Conservation (phyloP, 2,329 filamentous ascomycete species). For the Trichoderma simmonsii region DNA sequence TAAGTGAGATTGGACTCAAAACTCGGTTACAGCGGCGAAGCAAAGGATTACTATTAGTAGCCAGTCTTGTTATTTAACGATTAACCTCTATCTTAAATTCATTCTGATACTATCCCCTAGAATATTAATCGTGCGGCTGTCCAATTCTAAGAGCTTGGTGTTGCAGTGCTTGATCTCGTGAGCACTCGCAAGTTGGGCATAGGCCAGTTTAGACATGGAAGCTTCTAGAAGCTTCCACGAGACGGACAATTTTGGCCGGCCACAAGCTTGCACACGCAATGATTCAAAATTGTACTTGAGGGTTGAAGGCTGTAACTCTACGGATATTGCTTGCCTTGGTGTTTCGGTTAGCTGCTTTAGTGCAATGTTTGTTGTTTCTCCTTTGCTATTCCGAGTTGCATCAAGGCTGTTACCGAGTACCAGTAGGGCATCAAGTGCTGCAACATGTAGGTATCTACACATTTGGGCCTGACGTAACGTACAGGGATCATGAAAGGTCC, state of each 20-base stretch:
- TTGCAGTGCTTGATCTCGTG: neutral
- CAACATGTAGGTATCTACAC: neutral
- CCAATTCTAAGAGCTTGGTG: neutral
- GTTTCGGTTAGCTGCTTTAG: neutral
- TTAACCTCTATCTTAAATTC: neutral
- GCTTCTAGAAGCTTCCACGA: constrained; percentile 34
- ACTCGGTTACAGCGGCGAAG: neutral
- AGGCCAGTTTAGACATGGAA: constrained; percentile 23
- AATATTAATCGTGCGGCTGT: neutral
- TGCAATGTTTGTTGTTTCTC: neutral
- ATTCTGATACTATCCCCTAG: neutral
- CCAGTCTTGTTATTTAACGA: neutral
- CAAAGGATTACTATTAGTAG: neutral
- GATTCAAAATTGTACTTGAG: neutral
- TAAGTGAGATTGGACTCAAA: neutral
- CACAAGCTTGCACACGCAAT: neutral
- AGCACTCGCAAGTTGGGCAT: neutral
- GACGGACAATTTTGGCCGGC: neutral
- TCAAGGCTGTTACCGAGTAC: neutral
- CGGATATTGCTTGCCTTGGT: neutral
- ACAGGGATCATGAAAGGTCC: neutral
- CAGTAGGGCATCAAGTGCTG: neutral
- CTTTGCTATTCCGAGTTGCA: neutral
- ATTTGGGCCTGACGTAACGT: neutral
- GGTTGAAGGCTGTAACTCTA: neutral